Evolutionary conservation across 169 alveolate species (phyloP).

Genomic region (Eimeria maxima): DNA sequence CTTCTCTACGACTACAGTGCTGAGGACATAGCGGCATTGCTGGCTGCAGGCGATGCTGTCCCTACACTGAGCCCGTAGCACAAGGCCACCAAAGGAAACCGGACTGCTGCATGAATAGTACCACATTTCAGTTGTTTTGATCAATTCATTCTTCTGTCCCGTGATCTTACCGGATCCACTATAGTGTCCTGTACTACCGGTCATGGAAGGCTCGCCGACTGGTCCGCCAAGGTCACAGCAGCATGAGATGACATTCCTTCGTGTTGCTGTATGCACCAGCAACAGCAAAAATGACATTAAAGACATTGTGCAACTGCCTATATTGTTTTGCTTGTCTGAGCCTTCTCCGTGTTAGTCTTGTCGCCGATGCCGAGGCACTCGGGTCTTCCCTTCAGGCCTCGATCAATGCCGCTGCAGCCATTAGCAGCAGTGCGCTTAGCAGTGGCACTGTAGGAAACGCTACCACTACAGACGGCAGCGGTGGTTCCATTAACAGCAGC

Average conservation of each 20-base stretch:
- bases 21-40: background rate
- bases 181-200: background rate
- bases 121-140: background rate
- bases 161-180: background rate
- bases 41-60: background rate
- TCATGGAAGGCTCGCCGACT: background rate
- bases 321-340: background rate
- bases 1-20: background rate
- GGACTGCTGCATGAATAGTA: background rate
- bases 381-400: slow-evolving; percentile 16
- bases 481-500: background rate
- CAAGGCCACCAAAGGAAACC: background rate
- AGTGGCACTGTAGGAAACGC: background rate
- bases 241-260: background rate
- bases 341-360: background rate
- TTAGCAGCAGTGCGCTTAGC: slow-evolving; percentile 28
- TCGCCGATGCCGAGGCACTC: background rate
- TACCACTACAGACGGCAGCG: background rate
- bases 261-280: slow-evolving; percentile 15
- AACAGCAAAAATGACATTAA: background rate
- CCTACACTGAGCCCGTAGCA: background rate
- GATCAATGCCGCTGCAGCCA: background rate
- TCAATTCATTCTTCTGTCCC: background rate
- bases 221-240: background rate
- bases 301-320: background rate